Conservation (phyloP, 164 flowering plant genomes). For the Magnolia changhungtana region DNA sequence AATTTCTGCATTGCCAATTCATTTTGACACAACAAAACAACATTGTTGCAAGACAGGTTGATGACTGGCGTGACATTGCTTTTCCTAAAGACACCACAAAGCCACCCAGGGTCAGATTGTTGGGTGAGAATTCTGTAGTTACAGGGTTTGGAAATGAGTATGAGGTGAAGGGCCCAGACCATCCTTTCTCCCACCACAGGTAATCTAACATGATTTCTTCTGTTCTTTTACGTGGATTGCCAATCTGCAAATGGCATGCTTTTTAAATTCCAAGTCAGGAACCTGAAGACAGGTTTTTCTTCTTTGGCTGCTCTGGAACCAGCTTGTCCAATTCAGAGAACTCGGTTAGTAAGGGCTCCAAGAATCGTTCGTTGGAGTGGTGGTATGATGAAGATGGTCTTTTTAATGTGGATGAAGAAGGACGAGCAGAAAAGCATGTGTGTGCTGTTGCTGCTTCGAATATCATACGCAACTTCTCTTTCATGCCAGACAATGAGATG, state of each 20-base stretch:
- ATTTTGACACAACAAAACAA: not conserved
- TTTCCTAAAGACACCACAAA: slow-evolving; percentile 65
- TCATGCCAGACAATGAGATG: slow-evolving; percentile 88
- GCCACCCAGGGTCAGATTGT: slow-evolving; percentile 50
- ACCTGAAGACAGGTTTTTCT: not conserved
- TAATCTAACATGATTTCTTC: slow-evolving; percentile 17
- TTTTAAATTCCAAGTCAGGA: not conserved
- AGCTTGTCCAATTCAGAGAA: slow-evolving; percentile 42
- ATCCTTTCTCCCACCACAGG: slow-evolving; percentile 35
- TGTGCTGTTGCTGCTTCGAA: slow-evolving; percentile 98
- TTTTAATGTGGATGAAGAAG: slow-evolving; percentile 93
- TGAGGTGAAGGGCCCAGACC: slow-evolving; percentile 47
- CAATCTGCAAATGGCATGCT: not conserved
- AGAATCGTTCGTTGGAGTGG: slow-evolving; percentile 54
- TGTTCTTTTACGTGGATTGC: not conserved
- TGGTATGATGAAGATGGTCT: slow-evolving; percentile 92
- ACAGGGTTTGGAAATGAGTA: slow-evolving; percentile 88
- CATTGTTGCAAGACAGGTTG: slow-evolving; percentile 47
- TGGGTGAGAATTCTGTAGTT: slow-evolving; percentile 68
- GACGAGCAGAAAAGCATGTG: slow-evolving; percentile 81
- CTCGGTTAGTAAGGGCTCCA: slow-evolving; percentile 31
- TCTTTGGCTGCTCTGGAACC: slow-evolving; percentile 37
- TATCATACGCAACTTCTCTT: slow-evolving; percentile 90
- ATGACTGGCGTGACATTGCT: slow-evolving; percentile 97
- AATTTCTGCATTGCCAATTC: not conserved